Percentiles rank a stretch among this genome's conserved stretches.
Conservation (phyloP, 768 basidiomycete genomes). For the Auriscalpium vulgare region DNA sequence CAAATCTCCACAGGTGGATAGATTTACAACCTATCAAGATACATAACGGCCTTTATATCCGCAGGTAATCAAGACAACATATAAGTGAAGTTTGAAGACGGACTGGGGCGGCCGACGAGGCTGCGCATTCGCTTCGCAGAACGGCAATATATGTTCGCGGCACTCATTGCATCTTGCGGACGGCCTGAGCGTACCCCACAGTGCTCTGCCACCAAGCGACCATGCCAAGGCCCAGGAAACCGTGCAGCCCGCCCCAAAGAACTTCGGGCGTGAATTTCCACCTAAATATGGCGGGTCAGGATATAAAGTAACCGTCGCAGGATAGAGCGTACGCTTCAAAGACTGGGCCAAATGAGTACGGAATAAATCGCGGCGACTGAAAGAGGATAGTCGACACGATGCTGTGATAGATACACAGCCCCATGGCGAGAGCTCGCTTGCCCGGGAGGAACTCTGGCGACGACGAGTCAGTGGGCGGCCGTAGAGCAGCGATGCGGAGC, state of each 20-base stretch:
- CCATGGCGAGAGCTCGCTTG: constrained; percentile 76
- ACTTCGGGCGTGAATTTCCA: constrained; percentile 62
- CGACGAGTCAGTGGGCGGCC: neutral
- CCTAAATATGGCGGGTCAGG: constrained; percentile 23
- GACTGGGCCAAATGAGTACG: constrained; percentile 53
- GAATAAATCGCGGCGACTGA: constrained; percentile 74
- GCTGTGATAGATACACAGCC: constrained; percentile 69
- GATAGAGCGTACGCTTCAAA: constrained; percentile 49
- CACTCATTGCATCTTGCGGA: constrained; percentile 2
- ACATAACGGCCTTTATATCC: too few species aligned
- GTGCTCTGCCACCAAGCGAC: constrained; percentile 81
- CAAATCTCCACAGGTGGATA: too few species aligned
- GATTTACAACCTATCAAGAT: too few species aligned
- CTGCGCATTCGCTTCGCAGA: too few species aligned
- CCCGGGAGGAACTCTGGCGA: constrained; percentile 70
- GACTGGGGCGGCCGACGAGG: too few species aligned
- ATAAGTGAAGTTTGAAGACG: too few species aligned
- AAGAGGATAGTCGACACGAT: constrained; percentile 66
- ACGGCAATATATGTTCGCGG: too few species aligned
- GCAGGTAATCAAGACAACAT: too few species aligned
- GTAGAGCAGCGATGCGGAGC: neutral
- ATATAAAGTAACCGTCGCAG: neutral
- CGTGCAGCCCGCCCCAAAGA: constrained; percentile 68
- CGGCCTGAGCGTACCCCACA: constrained; percentile 30
- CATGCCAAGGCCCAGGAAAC: constrained; percentile 62